Evolutionary conservation across 352 stramenopile species (phyloP).

Genomic region (Globisporangium recalcitrans): DNA sequence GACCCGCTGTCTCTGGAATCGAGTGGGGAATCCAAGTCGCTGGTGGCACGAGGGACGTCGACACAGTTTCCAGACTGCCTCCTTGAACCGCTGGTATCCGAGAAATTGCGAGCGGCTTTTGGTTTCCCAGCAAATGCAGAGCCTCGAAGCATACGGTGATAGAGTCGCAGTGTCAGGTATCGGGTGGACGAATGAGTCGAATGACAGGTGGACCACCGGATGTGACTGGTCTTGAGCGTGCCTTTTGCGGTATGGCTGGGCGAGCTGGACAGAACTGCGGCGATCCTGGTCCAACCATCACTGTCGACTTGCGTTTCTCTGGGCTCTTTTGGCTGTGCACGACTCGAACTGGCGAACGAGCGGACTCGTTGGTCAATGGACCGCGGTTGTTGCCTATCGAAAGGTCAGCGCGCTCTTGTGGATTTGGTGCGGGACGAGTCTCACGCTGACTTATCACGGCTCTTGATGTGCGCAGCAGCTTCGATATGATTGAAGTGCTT

Average conservation of each 20-base stretch:
- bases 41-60: constrained; percentile 23
- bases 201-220: constrained; percentile 40
- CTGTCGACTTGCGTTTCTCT: background rate
- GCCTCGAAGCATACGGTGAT: background rate
- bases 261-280: constrained; percentile 7
- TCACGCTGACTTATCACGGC: constrained; percentile 26
- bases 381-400: background rate
- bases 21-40: constrained; percentile 20
- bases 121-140: constrained; percentile 22
- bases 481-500: constrained; percentile 53
- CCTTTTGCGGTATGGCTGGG: constrained; percentile 7
- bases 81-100: constrained; percentile 15
- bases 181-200: constrained; percentile 35
- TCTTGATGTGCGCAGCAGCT: constrained; percentile 46
- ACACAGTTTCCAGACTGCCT: constrained; percentile 34
- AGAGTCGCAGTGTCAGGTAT: background rate
- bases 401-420: background rate
- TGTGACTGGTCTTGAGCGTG: constrained; percentile 27
- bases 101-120: constrained; percentile 29
- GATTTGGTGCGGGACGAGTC: background rate
- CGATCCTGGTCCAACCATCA: background rate
- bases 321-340: constrained; percentile 15
- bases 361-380: background rate
- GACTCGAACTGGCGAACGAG: constrained; percentile 14
- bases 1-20: constrained; percentile 30